Percentiles rank a stretch among this genome's conserved stretches.
Evolutionary conservation across 2,329 filamentous ascomycete genomes (phyloP).

Genomic region (Ambrosiella cleistominuta): DNA sequence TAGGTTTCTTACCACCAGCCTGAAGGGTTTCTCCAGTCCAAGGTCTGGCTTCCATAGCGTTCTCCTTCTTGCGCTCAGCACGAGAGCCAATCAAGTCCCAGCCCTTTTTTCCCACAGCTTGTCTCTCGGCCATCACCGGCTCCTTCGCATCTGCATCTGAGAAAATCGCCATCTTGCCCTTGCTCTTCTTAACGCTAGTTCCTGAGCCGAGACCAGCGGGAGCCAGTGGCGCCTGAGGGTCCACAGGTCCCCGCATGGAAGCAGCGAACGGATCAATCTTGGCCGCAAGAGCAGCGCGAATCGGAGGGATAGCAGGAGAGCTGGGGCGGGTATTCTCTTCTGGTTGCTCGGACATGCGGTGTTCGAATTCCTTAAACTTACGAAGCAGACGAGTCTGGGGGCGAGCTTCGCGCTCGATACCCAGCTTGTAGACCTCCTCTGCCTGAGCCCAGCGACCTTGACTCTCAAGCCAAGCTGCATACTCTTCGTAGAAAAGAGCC

Average conservation of each 20-base stretch:
- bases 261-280: slow-evolving; percentile 70
- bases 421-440: slow-evolving; percentile 81
- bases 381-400: slow-evolving; percentile 65
- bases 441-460: slow-evolving; percentile 75
- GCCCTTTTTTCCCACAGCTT: slow-evolving; percentile 67
- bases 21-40: slow-evolving; percentile 88
- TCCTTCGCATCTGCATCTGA: slow-evolving; percentile 12
- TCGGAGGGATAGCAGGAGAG: slow-evolving; percentile 70
- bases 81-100: slow-evolving; percentile 88
- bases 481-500: slow-evolving; percentile 92
- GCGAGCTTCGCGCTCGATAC: slow-evolving; percentile 73
- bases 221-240: slow-evolving; percentile 48
- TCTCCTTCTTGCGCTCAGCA: slow-evolving; percentile 85
- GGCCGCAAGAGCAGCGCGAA: slow-evolving; percentile 66
- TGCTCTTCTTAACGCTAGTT: slow-evolving; percentile 33
- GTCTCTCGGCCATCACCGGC: slow-evolving; percentile 22
- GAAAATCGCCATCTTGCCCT: slow-evolving; percentile 50
- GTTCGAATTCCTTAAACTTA: slow-evolving; percentile 85
- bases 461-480: slow-evolving; percentile 78
- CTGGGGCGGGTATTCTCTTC: slow-evolving; percentile 42
- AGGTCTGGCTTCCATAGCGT: slow-evolving; percentile 65
- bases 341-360: slow-evolving; percentile 49
- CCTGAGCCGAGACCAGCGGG: slow-evolving; percentile 24
- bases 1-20: slow-evolving; percentile 64
- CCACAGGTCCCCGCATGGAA: slow-evolving; percentile 31